phyloP scores from a whole-genome alignment of 1,284 basidiomycete genomes.

The Xanthoconium separans region DNA sequence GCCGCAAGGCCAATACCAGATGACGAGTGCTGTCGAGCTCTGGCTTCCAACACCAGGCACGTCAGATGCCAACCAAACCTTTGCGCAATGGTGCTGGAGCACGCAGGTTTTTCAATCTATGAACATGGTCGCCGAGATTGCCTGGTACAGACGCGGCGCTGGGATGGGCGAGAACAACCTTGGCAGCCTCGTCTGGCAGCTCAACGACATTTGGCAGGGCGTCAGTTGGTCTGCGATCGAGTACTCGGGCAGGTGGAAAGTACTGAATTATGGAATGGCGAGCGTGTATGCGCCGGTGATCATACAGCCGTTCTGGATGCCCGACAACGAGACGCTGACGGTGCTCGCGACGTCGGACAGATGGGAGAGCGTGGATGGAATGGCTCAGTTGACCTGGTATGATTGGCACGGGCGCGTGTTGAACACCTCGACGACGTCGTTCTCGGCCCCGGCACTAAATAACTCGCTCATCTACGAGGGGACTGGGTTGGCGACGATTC shows the following conservation, averaged over 20 bases:
- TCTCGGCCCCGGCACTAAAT: no score
- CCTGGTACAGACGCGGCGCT: slow-evolving; percentile 59
- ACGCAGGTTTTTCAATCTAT: slow-evolving; percentile 58
- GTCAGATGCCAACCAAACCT: slow-evolving; percentile 52
- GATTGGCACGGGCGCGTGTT: no score
- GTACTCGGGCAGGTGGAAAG: slow-evolving; percentile 51
- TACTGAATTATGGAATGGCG: slow-evolving; percentile 52
- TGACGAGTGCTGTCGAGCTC: slow-evolving; percentile 49
- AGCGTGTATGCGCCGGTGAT: slow-evolving; percentile 4
- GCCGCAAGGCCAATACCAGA: slow-evolving; percentile 52
- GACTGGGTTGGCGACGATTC: no score
- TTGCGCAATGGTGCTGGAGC: slow-evolving; percentile 62
- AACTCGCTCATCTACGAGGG: no score
- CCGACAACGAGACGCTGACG: no score
- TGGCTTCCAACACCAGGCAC: slow-evolving; percentile 63
- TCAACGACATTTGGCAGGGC: slow-evolving; percentile 70
- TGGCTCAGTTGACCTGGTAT: no score
- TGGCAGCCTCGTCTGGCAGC: slow-evolving; percentile 61
- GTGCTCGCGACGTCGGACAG: no score
- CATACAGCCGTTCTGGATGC: no score
- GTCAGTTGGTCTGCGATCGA: slow-evolving; percentile 61
- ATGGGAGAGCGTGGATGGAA: no score
- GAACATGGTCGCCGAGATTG: slow-evolving; percentile 59
- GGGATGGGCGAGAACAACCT: slow-evolving; percentile 58
- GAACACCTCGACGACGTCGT: no score